Percentiles rank a stretch among this genome's conserved stretches.
Evolutionary conservation across 352 stramenopile species (phyloP).

Genomic region (Thalassiosira allenii): DNA sequence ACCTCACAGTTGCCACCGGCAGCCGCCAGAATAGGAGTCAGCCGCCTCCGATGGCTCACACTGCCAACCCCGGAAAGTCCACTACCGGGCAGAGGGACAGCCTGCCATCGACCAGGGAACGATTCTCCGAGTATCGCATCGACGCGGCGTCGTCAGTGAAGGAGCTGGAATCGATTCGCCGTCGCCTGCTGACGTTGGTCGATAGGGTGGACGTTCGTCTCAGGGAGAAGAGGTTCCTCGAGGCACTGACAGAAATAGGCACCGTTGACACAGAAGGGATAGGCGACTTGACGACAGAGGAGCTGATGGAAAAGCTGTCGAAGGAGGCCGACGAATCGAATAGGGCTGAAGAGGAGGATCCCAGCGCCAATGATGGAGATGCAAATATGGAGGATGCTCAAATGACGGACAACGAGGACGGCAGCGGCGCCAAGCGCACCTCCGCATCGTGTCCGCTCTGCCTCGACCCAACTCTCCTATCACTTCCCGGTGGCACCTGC

Average conservation of each 20-base stretch:
- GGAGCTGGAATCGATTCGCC: conserved; percentile 54
- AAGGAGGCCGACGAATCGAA: conserved; percentile 24
- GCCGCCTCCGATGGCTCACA: too few species aligned
- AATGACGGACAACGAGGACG: background rate
- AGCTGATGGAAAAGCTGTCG: conserved; percentile 41
- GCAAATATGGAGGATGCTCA: background rate
- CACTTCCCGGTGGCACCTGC: conserved; percentile 4
- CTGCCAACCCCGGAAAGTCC: too few species aligned
- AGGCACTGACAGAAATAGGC: conserved; percentile 22
- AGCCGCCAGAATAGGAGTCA: too few species aligned
- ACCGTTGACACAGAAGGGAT: background rate
- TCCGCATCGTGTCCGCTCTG: conserved; percentile 45
- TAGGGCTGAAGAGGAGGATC: background rate
- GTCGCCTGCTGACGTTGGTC: conserved; percentile 47
- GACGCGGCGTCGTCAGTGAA: conserved; percentile 42
- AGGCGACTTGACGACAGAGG: conserved; percentile 24
- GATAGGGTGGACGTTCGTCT: conserved; percentile 43
- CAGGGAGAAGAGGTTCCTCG: conserved; percentile 35
- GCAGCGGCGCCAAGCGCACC: background rate
- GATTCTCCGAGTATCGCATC: conserved; percentile 60
- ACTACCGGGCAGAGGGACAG: background rate
- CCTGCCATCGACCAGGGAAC: conserved; percentile 24
- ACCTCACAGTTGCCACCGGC: too few species aligned
- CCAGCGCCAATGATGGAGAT: background rate
- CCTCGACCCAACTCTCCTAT: conserved; percentile 19